Conservation (phyloP, 129 eudicot genomes). For the Centrapalus pauciflorus region DNA sequence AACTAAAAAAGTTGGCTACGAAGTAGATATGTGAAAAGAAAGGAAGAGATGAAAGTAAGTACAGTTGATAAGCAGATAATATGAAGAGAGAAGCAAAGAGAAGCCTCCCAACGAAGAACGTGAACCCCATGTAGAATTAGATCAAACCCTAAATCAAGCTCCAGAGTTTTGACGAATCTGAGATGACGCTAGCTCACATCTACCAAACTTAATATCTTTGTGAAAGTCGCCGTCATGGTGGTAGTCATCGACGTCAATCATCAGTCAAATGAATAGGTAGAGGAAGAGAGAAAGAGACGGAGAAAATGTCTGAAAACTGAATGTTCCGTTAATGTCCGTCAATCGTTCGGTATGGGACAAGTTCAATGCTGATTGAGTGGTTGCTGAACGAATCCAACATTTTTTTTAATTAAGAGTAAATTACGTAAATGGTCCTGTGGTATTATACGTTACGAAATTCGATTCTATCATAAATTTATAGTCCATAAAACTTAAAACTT, state of each 20-base stretch:
- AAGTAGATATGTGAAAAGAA: slow-evolving; percentile 3
- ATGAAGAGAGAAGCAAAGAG: slow-evolving; percentile 38
- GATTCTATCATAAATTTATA: no score
- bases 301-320: neutral
- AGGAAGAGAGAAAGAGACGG: slow-evolving; percentile 18
- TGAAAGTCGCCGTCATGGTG: slow-evolving; percentile 9
- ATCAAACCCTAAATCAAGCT: slow-evolving; percentile 16
- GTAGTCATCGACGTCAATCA: slow-evolving; percentile 24
- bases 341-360: slow-evolving; percentile 11
- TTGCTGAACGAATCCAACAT: no score
- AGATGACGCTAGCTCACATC: slow-evolving; percentile 1
- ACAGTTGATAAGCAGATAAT: slow-evolving; percentile 35
- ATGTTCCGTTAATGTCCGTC: slow-evolving; percentile 27
- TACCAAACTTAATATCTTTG: slow-evolving; percentile 11
- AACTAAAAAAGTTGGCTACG: neutral
- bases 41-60: neutral
- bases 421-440: no score
- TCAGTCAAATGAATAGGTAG: slow-evolving; percentile 10
- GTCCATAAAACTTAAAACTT: no score
- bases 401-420: no score
- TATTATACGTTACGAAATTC: no score
- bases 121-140: slow-evolving; percentile 17
- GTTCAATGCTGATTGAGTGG: neutral
- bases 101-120: slow-evolving; percentile 30
- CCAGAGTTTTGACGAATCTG: slow-evolving; percentile 8